Evolutionary conservation across 2,329 filamentous ascomycete genomes (phyloP).

Genomic region (Drechslera avenae): DNA sequence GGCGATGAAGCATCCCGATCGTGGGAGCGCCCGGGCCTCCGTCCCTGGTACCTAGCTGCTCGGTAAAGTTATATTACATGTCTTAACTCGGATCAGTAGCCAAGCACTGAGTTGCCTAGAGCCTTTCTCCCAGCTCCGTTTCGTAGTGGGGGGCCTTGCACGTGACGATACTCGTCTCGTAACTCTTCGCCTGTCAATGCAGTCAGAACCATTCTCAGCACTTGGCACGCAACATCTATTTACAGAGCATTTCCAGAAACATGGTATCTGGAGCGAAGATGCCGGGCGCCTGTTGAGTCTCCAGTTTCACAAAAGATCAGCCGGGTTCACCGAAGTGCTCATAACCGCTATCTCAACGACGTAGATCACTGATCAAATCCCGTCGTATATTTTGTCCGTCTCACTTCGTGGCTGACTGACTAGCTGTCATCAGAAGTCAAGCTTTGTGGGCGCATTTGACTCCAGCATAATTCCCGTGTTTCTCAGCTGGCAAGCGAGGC

Average conservation of each 20-base stretch:
- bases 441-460: constrained; percentile 5
- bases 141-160: neutral
- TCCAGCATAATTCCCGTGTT: constrained; percentile 2
- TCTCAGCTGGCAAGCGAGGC: constrained; percentile 11
- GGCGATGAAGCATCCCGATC: too few species aligned
- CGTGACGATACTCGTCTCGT: constrained; percentile 2
- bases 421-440: constrained; percentile 3
- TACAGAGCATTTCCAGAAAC: constrained; percentile 19
- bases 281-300: constrained; percentile 5
- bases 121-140: neutral
- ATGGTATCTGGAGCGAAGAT: constrained; percentile 19
- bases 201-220: constrained; percentile 3
- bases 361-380: neutral
- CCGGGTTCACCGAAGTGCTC: neutral
- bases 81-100: neutral
- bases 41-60: too few species aligned
- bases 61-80: too few species aligned
- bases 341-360: neutral
- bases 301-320: neutral
- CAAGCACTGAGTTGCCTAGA: neutral
- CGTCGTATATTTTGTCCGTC: neutral
- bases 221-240: constrained; percentile 5
- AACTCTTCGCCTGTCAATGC: constrained; percentile 1
- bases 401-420: neutral
- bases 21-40: too few species aligned